A percentile compares a stretch with the other conserved stretches of the same genome.
Evolutionary conservation across 176 grass and related monocot genomes (phyloP).

Genomic region (Zoysia japonica): DNA sequence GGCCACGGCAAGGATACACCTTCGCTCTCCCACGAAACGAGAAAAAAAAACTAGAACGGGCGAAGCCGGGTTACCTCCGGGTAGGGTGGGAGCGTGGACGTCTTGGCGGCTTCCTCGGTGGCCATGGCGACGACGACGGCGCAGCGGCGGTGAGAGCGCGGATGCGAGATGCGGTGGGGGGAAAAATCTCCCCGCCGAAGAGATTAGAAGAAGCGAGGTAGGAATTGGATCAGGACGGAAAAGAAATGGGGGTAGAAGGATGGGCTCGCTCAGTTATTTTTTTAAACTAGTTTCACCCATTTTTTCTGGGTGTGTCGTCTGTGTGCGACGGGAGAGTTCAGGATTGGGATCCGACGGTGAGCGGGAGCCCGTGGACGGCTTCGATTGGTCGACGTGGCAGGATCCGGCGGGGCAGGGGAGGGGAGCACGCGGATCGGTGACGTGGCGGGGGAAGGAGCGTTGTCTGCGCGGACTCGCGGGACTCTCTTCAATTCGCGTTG

Average conservation of each 20-base stretch:
- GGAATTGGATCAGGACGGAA: constrained; percentile 60
- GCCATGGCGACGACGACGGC: constrained; percentile 51
- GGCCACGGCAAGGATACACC: too few relatives aligned
- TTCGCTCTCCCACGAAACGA: background rate
- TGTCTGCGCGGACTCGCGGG: background rate
- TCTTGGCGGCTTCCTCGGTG: constrained; percentile 54
- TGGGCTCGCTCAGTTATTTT: constrained; percentile 39
- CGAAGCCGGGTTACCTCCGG: constrained; percentile 54
- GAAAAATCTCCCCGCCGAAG: constrained; percentile 7
- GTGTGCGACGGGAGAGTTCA: background rate
- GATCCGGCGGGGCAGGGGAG: constrained; percentile 14
- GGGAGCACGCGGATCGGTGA: constrained; percentile 75
- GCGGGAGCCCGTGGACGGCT: constrained; percentile 6
- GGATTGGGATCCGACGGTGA: constrained; percentile 13
- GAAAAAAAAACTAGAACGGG: background rate
- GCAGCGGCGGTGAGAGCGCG: background rate
- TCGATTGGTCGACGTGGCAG: background rate
- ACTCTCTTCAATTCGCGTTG: constrained; percentile 4
- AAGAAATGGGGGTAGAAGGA: constrained; percentile 38
- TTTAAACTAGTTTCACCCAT: constrained; percentile 10
- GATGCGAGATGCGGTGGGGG: background rate
- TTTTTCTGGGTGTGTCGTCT: constrained; percentile 8
- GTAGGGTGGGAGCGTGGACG: constrained; percentile 61
- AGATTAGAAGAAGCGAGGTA: constrained; percentile 24
- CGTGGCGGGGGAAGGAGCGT: constrained; percentile 35